These are phyloP conservation scores for Paragyromitra xinjiangensis DNA, from an alignment of 495 filamentous ascomycete genomes.

Conservation along the genomic window DNA sequence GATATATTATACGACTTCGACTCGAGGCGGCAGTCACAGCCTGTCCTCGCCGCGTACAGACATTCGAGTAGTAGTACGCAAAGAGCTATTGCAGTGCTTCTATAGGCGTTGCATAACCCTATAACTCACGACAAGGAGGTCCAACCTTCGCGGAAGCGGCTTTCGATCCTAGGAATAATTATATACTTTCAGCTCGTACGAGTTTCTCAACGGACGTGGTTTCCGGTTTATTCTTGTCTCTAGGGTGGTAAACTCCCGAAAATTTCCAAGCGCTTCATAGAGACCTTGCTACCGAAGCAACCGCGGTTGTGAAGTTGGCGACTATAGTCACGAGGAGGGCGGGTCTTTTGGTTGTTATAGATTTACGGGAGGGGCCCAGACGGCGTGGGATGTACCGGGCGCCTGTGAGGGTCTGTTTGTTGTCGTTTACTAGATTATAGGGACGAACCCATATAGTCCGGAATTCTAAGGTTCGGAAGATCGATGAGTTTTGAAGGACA, in stretches of 20 bases:
- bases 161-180: constrained; percentile 67
- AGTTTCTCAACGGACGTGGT: background rate
- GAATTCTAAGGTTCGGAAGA: background rate
- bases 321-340: constrained; percentile 72
- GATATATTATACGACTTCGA: constrained; percentile 70
- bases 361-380: background rate
- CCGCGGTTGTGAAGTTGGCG: constrained; percentile 70
- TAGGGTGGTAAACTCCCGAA: constrained; percentile 65
- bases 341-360: constrained; percentile 57
- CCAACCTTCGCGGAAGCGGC: constrained; percentile 63
- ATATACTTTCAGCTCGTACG: constrained; percentile 47
- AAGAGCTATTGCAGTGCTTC: constrained; percentile 70
- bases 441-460: background rate
- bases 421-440: background rate
- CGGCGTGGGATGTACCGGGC: constrained; percentile 5
- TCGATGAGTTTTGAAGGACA: background rate
- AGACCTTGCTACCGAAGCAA: constrained; percentile 71
- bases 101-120: constrained; percentile 65
- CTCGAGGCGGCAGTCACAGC: constrained; percentile 71
- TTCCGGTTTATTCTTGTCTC: background rate
- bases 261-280: constrained; percentile 72
- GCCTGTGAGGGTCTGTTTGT: constrained; percentile 7
- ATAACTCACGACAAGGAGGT: constrained; percentile 63
- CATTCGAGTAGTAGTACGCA: constrained; percentile 69
- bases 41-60: constrained; percentile 71